Evolutionary conservation across 176 grass and related monocot genomes (phyloP).

Genomic region (Tuctoria greenei): DNA sequence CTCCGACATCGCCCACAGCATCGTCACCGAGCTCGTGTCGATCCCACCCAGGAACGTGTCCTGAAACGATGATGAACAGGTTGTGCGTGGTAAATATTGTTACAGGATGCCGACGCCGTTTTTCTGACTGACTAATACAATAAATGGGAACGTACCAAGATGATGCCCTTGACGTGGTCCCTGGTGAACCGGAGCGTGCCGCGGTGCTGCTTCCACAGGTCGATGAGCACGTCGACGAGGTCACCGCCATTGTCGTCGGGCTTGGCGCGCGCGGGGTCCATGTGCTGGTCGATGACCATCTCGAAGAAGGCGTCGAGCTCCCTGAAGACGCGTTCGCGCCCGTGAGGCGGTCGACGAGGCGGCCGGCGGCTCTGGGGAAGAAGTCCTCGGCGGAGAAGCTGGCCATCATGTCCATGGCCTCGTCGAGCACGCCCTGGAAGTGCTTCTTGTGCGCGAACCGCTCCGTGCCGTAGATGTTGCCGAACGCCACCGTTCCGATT

Average conservation of each 20-base stretch:
- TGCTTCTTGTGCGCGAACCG: neutral
- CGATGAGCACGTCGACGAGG: slow-evolving; percentile 35
- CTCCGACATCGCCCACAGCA: slow-evolving; percentile 40
- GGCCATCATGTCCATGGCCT: too few species aligned
- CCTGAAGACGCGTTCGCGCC: neutral
- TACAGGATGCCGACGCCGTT: too few species aligned
- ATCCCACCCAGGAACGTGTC: slow-evolving; percentile 23
- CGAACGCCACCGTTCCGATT: slow-evolving; percentile 26
- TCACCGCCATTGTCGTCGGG: slow-evolving; percentile 4
- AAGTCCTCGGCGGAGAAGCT: too few species aligned
- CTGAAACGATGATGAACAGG: neutral
- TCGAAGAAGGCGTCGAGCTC: slow-evolving; percentile 28
- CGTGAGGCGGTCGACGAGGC: too few species aligned
- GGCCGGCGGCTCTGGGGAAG: too few species aligned
- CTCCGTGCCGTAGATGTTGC: neutral
- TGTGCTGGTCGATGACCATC: slow-evolving; percentile 30
- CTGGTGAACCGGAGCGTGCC: slow-evolving; percentile 24
- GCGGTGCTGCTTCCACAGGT: slow-evolving; percentile 4
- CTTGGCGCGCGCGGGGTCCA: neutral
- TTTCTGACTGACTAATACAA: too few species aligned
- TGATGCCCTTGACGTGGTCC: slow-evolving; percentile 35
- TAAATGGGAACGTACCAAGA: slow-evolving; percentile 2
- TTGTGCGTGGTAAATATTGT: too few species aligned
- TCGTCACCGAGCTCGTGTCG: slow-evolving; percentile 17
- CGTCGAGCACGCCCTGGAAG: too few species aligned